Conservation (phyloP, 2,329 filamentous ascomycete species). For the Verticillium dahliae region DNA sequence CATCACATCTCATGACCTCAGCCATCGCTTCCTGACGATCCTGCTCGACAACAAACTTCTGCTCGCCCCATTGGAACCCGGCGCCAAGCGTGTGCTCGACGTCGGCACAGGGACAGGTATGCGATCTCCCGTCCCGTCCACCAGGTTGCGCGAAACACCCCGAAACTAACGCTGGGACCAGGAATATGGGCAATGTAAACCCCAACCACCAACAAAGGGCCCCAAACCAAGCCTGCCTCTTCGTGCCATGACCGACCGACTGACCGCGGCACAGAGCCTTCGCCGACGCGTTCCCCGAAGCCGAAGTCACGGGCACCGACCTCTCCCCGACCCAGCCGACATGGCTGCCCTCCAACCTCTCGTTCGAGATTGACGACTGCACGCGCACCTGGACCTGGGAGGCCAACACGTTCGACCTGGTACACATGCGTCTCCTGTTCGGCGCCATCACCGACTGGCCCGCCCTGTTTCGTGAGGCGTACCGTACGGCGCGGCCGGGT, state of each 20-base stretch:
- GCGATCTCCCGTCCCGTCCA: background rate
- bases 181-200: slow-evolving; percentile 5
- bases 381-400: slow-evolving; percentile 43
- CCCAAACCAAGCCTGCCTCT: slow-evolving; percentile 24
- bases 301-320: slow-evolving; percentile 2
- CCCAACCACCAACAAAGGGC: slow-evolving; percentile 19
- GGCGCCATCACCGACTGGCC: slow-evolving; percentile 51
- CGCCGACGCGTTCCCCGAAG: slow-evolving; percentile 7
- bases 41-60: slow-evolving; percentile 5
- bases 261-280: slow-evolving; percentile 1
- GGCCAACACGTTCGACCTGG: slow-evolving; percentile 48
- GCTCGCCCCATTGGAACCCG: slow-evolving; percentile 1
- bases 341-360: slow-evolving; percentile 14
- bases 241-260: background rate
- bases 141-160: background rate
- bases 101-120: slow-evolving; percentile 33
- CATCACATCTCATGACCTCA: background rate
- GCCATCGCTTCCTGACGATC: slow-evolving; percentile 1
- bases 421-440: slow-evolving; percentile 52
- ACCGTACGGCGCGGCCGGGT: slow-evolving; percentile 7
- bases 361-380: slow-evolving; percentile 37
- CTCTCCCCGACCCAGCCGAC: slow-evolving; percentile 7
- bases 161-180: background rate
- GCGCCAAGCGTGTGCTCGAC: background rate
- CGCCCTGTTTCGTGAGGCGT: slow-evolving; percentile 33